These are phyloP conservation scores for Cardamine resedifolia DNA, from an alignment of 345 rosid genomes.

Conservation along the genomic window DNA sequence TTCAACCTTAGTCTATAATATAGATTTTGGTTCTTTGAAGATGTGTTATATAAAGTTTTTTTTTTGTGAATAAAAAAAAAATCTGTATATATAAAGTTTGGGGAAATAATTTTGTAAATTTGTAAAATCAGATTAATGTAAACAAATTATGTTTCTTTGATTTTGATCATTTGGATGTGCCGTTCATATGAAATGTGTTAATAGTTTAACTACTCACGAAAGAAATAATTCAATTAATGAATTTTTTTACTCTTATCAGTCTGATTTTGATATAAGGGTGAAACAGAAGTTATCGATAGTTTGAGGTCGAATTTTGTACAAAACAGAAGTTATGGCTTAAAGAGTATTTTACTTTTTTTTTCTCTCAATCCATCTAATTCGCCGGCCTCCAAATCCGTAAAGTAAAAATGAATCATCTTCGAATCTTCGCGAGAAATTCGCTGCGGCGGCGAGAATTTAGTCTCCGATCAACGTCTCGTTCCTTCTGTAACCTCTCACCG, in stretches of 20 bases:
- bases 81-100: background rate
- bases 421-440: conserved; percentile 27
- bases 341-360: background rate
- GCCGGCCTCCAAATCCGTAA: background rate
- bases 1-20: background rate
- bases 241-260: background rate
- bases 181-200: background rate
- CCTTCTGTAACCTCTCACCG: conserved; percentile 22
- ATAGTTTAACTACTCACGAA: background rate
- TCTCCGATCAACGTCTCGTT: conserved; percentile 33
- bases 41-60: background rate
- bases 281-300: background rate
- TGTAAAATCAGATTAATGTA: background rate
- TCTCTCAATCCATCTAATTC: background rate
- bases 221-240: background rate
- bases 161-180: background rate
- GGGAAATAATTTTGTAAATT: background rate
- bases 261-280: background rate
- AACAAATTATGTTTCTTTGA: background rate
- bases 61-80: background rate
- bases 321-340: background rate
- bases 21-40: background rate
- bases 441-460: conserved; percentile 27
- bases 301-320: background rate
- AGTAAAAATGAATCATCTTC: conserved; percentile 28